Conservation (phyloP, 1,139 yeast genomes). For the Pichia kudriavzevii region DNA sequence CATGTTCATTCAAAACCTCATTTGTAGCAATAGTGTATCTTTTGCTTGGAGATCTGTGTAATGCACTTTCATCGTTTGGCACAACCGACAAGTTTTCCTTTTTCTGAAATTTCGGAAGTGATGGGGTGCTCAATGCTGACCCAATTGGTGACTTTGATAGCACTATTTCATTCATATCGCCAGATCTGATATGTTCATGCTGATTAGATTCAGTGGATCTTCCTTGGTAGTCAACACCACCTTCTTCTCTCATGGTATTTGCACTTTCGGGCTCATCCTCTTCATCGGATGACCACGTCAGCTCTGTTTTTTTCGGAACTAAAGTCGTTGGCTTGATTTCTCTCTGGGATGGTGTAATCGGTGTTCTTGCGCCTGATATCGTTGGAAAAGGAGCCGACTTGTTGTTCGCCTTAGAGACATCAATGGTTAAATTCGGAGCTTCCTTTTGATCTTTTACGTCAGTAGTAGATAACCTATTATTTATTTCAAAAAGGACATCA, state of each 20-base stretch:
- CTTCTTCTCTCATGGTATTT: neutral
- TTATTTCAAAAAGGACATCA: constrained; percentile 83
- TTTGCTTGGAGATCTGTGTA: constrained; percentile 14
- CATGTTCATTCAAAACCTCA: constrained; percentile 15
- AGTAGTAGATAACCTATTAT: constrained; percentile 42
- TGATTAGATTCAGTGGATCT: neutral
- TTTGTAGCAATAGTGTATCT: constrained; percentile 13
- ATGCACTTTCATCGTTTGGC: constrained; percentile 2
- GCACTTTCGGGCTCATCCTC: constrained; percentile 28
- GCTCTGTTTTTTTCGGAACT: constrained; percentile 68
- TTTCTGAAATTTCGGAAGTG: neutral
- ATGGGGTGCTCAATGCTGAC: too few species aligned
- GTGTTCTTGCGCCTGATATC: constrained; percentile 7
- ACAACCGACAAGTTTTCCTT: neutral
- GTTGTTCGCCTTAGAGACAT: constrained; percentile 8
- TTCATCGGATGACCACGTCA: constrained; percentile 80
- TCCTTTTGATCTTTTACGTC: neutral
- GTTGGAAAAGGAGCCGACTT: neutral
- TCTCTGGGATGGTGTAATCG: constrained; percentile 28
- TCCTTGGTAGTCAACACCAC: too few species aligned
- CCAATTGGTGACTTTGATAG: constrained; percentile 59
- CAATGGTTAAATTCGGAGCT: constrained; percentile 4
- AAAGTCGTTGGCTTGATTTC: constrained; percentile 53
- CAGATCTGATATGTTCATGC: too few species aligned
- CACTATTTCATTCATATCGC: constrained; percentile 70